Percentiles rank a stretch among this genome's conserved stretches.
phyloP scores from a whole-genome alignment of 2,329 filamentous ascomycete species.

The Colletotrichum simmondsii region DNA sequence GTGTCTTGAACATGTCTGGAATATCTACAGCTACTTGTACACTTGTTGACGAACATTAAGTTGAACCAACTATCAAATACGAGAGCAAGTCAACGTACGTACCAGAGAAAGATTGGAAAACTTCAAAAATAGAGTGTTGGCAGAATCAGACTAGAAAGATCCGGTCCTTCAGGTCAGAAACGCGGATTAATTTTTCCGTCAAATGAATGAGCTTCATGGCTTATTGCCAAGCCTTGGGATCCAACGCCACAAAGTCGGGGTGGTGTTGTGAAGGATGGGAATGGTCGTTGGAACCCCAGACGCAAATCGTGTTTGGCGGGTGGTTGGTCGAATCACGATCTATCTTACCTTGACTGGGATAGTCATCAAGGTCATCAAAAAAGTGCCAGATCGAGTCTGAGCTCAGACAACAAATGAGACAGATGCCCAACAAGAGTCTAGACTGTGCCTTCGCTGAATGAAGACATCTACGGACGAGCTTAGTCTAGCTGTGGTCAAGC shows the following conservation, averaged over 20 bases:
- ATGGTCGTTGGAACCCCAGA: constrained; percentile 1
- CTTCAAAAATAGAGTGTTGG: background rate
- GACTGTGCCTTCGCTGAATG: background rate
- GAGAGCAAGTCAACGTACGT: background rate
- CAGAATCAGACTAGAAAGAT: constrained; percentile 14
- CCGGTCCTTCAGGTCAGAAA: constrained; percentile 15
- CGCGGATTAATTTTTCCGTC: constrained; percentile 33
- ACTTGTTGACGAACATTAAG: background rate
- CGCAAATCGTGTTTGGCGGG: constrained; percentile 3
- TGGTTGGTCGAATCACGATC: constrained; percentile 4
- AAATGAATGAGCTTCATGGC: constrained; percentile 15
- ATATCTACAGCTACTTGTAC: background rate
- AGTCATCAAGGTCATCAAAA: constrained; percentile 6
- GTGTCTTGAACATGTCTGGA: background rate
- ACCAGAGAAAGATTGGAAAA: background rate
- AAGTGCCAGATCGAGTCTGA: background rate
- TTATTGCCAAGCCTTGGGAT: constrained; percentile 22
- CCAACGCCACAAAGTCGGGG: background rate
- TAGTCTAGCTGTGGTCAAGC: background rate
- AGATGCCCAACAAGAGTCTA: background rate
- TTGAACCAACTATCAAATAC: background rate
- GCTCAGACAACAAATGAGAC: background rate
- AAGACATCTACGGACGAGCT: background rate
- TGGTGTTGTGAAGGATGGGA: background rate
- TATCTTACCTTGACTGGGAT: background rate